Evolutionary conservation across 345 rosid genomes (phyloP), one percentile per base, ranked within the genome.

Genomic region (Eucalyptus victrix): DNA sequence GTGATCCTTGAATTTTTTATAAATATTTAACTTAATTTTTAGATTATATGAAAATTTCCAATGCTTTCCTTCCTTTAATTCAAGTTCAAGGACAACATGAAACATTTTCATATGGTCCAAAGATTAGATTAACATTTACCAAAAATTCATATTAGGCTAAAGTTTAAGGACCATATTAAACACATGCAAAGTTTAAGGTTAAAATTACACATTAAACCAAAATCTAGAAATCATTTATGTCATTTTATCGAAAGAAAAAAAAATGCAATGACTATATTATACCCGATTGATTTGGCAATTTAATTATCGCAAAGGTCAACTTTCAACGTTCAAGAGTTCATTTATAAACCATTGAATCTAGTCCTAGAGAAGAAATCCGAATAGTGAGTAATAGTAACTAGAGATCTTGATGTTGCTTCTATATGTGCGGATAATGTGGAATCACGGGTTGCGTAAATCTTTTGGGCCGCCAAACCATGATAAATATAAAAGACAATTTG

Each of bases 141-240:
- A n/a, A 65, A 65, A 65, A 2, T 16, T 2, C 3, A 7, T 14
- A 24, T 24, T 56, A 24, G 1, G 62, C 1, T 56, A 56, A 56
- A 23, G 6, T 56, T 56, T 56, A 56, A 56, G 3, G 1, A 15
- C 6, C 9, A n/a, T 9, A 65, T 15, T 65, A 32, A 65, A 65
- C 21, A 65, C 9, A n/a, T n/a, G 2, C 9, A n/a, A 65, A n/a
- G 19, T 2, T 65, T 5, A n/a, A 4, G 9, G 76, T 15, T 12
- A 3, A 60, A 60, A 62, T 62, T 62, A 28, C 18, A 62, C 8
- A 30, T 28, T 30, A 1, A 17, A 7, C 9, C 2, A 8, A n/a
- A n/a, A 4, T n/a, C 0, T 9, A 16, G 1, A 1, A 3, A 32
- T 1, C 0, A 8, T 32, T n/a, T 67, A 18, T 67, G 23, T 7